These are phyloP conservation scores for Gymnopus androsaceus DNA, from an alignment of 1,284 basidiomycete genomes.

Conservation along the genomic window DNA sequence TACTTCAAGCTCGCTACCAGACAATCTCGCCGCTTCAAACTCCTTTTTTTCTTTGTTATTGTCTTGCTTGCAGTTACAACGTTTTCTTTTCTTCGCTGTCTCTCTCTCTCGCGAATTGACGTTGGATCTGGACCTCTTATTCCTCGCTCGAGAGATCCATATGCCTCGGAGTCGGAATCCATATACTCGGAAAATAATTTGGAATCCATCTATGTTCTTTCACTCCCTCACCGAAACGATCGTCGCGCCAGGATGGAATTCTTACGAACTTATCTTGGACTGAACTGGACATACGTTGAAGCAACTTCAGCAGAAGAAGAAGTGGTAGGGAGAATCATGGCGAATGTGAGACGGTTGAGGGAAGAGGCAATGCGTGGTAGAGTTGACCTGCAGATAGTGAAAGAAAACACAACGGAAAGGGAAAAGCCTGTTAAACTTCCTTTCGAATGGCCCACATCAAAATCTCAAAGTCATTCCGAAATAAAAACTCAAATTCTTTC, in stretches of 20 bases:
- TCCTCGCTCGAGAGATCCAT: not conserved
- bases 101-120: no score
- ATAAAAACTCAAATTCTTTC: not conserved
- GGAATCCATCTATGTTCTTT: slow-evolving; percentile 55
- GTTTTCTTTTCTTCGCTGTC: no score
- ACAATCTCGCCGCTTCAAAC: no score
- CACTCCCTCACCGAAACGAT: slow-evolving; percentile 53
- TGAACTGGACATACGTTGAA: slow-evolving; percentile 57
- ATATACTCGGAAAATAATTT: not conserved
- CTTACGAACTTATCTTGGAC: slow-evolving; percentile 42
- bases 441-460: not conserved
- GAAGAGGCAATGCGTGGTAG: slow-evolving; percentile 4
- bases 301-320: slow-evolving; percentile 43
- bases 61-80: no score
- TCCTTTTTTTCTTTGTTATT: no score
- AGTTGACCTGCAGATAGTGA: not conserved
- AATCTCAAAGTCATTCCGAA: not conserved
- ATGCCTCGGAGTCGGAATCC: no score
- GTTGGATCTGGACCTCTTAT: not conserved
- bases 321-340: slow-evolving; percentile 41
- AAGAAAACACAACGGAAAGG: not conserved
- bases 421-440: slow-evolving; percentile 1
- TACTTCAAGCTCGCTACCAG: no score
- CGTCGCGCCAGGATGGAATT: slow-evolving; percentile 57
- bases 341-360: slow-evolving; percentile 42